Evolutionary conservation across 1,284 basidiomycete species (phyloP).

Genomic region (Apiotrichum sp.): DNA sequence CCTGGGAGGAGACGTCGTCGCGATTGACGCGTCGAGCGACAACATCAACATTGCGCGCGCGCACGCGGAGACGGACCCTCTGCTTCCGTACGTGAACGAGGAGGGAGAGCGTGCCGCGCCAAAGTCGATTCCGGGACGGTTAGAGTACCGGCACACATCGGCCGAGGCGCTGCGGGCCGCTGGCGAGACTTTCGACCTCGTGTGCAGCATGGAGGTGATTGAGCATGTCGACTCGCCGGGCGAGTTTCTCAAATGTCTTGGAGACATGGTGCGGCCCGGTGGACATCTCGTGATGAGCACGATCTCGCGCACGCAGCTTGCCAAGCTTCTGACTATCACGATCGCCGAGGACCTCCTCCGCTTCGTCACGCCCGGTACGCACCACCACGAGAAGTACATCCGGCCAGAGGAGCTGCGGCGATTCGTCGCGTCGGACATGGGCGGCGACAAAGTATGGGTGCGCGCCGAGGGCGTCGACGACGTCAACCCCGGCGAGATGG

Average conservation of each 20-base stretch:
- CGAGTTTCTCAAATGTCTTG: conserved; percentile 73
- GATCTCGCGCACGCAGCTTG: conserved; percentile 83
- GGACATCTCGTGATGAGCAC: conserved; percentile 94
- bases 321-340: conserved; percentile 84
- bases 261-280: conserved; percentile 80
- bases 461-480: conserved; percentile 45
- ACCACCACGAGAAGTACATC: conserved; percentile 85
- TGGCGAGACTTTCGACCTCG: conserved; percentile 69
- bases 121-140: conserved; percentile 57
- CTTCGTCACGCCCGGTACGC: conserved; percentile 82
- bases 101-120: conserved; percentile 76
- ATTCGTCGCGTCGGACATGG: conserved; percentile 65
- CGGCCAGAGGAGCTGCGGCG: conserved; percentile 79
- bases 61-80: conserved; percentile 75
- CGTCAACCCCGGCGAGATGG: conserved; percentile 57
- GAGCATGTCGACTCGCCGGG: conserved; percentile 94
- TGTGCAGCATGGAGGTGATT: conserved; percentile 96
- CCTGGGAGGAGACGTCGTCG: conserved; percentile 76
- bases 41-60: conserved; percentile 81
- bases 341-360: conserved; percentile 79
- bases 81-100: conserved; percentile 61
- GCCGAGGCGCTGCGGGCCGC: conserved; percentile 64
- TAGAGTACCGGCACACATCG: conserved; percentile 68
- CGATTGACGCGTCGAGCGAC: conserved; percentile 80
- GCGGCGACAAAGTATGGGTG: conserved; percentile 45